These are phyloP conservation scores for Aspergillus hancockii DNA, from an alignment of 495 filamentous ascomycete species.

Conservation along the genomic window DNA sequence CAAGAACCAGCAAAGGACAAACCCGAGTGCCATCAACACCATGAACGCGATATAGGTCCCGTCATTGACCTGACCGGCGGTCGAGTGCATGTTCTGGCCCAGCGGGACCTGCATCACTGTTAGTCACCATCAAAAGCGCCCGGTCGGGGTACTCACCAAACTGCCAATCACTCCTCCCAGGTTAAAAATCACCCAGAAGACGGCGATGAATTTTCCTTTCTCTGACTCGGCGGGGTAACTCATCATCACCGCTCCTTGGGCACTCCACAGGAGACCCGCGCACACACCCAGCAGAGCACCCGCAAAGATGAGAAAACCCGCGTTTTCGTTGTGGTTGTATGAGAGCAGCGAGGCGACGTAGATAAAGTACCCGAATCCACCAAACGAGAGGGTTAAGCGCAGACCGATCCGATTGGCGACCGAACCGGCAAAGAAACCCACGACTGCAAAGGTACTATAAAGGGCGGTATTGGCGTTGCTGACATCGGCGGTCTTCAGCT, in stretches of 20 bases:
- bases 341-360: slow-evolving; percentile 77
- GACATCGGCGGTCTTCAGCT: slow-evolving; percentile 58
- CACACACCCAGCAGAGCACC: slow-evolving; percentile 69
- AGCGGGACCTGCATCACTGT: slow-evolving; percentile 62
- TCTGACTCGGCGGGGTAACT: slow-evolving; percentile 80
- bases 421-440: slow-evolving; percentile 84
- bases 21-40: slow-evolving; percentile 81
- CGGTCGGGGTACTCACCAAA: slow-evolving; percentile 50
- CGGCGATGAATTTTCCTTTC: slow-evolving; percentile 86
- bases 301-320: slow-evolving; percentile 58
- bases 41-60: slow-evolving; percentile 93
- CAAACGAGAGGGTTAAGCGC: slow-evolving; percentile 70
- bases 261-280: slow-evolving; percentile 86
- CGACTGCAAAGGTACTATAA: slow-evolving; percentile 81
- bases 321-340: slow-evolving; percentile 75
- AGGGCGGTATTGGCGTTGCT: slow-evolving; percentile 71
- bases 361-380: slow-evolving; percentile 83
- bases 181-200: slow-evolving; percentile 97
- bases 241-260: slow-evolving; percentile 96
- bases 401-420: slow-evolving; percentile 77
- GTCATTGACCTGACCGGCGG: slow-evolving; percentile 63
- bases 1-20: slow-evolving; percentile 69
- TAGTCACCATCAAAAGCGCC: neutral
- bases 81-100: slow-evolving; percentile 71
- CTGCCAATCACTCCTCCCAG: slow-evolving; percentile 86